Evolutionary conservation across 805 yeast species (phyloP), one percentile per base, ranked within the genome.

Genomic region (Metschnikowia similis): DNA sequence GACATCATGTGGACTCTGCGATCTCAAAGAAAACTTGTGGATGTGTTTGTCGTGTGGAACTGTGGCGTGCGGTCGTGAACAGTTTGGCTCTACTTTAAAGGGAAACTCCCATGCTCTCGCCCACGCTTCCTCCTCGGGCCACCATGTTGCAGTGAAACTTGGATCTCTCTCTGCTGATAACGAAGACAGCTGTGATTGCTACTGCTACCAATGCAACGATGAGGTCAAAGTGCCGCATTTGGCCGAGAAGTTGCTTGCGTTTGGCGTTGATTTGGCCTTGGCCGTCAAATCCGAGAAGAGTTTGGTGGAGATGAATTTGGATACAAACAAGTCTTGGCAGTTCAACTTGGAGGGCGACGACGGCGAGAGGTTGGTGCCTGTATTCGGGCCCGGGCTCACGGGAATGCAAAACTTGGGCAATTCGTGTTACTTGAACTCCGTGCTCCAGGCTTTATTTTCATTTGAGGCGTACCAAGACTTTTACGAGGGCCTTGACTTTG

Each of bases 51-150:
- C 80, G 44, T 94, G 99, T 76, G 99, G 99, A 1, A 70, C 79
- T n/a, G 59, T 90, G 9, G 97, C 97, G 4, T 94, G 99, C 70
- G 99, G 99, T 6, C 75, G 99, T 56, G 83, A 84, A 31, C 99
- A 94, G 66, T 89, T 87, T 62, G 99, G 98, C 34, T 92, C 95
- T 26, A 81, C 87, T 10, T 53, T 72, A 34, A 85, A 90, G n/a
- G 99, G 99, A 6, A 82, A 92, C 62, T 84, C 96, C 0, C 99
- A 94, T 66, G 98, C 96, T 0, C 70, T 92, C 51, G 64, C 67
- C 0, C 99, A 94, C 67, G 84, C 65, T 61, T 80, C 84, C 35
- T 35, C 53, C 0, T 56, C 80, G 0, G 74, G 72, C 0, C 99
- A 94, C 67, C 81, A 89, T 2, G 81, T 91, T 14, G 96, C 97